phyloP scores from a whole-genome alignment of 164 flowering plant genomes.

The Chimonanthus salicifolius region DNA sequence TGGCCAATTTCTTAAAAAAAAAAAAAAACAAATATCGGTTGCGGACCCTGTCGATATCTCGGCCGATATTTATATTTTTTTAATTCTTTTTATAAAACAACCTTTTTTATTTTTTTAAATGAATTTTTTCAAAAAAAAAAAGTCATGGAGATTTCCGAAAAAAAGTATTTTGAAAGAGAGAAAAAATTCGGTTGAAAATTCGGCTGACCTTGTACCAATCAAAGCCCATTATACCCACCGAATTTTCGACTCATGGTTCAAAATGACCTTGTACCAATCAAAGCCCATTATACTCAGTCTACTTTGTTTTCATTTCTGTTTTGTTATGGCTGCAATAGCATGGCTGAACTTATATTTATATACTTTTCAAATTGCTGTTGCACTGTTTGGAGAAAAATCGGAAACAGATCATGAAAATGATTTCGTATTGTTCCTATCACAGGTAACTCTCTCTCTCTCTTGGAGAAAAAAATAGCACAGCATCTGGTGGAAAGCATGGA shows the following conservation, averaged over 20 bases:
- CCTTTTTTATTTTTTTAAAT: no score
- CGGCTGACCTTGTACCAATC: not conserved
- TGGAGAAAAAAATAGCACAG: not conserved
- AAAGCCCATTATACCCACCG: not conserved
- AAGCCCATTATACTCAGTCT: not conserved
- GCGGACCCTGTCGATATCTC: no score
- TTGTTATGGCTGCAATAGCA: slow-evolving; percentile 1
- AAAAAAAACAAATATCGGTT: no score
- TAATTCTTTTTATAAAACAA: no score
- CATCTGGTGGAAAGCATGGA: no score
- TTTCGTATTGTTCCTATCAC: slow-evolving; percentile 89
- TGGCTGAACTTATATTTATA: not conserved
- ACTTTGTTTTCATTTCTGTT: not conserved
- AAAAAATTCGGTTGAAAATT: no score
- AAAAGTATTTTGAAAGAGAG: no score
- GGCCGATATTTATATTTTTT: no score
- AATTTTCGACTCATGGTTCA: not conserved
- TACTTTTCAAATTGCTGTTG: slow-evolving; percentile 44
- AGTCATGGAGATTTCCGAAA: no score
- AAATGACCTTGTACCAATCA: not conserved
- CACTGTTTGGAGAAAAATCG: slow-evolving; percentile 85
- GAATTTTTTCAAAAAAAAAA: no score
- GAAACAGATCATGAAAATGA: slow-evolving; percentile 74
- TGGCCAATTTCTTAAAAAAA: no score
- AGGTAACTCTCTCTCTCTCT: slow-evolving; percentile 31